Conservation (phyloP, 345 rosid genomes). For the Syzygium aqueum region DNA sequence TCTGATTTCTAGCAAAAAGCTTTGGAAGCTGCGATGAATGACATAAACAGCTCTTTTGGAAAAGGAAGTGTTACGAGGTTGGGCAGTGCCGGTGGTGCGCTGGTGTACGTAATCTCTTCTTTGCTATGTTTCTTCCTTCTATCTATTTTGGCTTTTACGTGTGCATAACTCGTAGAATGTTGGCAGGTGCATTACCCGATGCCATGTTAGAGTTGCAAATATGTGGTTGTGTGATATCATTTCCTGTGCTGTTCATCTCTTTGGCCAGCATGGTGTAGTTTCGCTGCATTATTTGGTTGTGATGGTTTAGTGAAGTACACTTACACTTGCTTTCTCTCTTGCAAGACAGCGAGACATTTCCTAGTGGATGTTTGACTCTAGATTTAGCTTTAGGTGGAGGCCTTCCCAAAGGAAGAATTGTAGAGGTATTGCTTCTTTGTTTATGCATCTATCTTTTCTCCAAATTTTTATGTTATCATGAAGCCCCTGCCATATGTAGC, state of each 20-base stretch:
- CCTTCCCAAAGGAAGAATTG: conserved; percentile 87
- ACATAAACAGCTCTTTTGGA: conserved; percentile 81
- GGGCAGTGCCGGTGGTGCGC: conserved; percentile 93
- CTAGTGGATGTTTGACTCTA: conserved; percentile 84
- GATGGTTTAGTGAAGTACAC: neutral
- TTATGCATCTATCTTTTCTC: neutral
- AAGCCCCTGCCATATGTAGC: neutral
- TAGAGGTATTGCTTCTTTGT: conserved; percentile 45
- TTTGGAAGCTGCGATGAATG: conserved; percentile 90
- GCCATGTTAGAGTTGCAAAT: neutral
- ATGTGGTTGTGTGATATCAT: neutral
- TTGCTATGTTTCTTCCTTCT: neutral
- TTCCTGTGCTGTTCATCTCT: neutral
- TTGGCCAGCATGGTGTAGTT: neutral
- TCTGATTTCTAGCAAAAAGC: conserved; percentile 69
- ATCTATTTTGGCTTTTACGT: neutral
- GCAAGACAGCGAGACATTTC: conserved; percentile 73
- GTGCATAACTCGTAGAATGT: neutral
- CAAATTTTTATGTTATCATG: neutral
- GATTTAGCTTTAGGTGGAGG: conserved; percentile 99
- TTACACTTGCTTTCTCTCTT: neutral
- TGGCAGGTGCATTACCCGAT: neutral
- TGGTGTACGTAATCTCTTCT: conserved; percentile 51
- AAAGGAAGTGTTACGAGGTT: conserved; percentile 92
- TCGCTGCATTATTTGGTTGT: neutral